These are phyloP conservation scores for Durusdinium trenchii DNA, from an alignment of 73 alveolate genomes.

Conservation along the genomic window DNA sequence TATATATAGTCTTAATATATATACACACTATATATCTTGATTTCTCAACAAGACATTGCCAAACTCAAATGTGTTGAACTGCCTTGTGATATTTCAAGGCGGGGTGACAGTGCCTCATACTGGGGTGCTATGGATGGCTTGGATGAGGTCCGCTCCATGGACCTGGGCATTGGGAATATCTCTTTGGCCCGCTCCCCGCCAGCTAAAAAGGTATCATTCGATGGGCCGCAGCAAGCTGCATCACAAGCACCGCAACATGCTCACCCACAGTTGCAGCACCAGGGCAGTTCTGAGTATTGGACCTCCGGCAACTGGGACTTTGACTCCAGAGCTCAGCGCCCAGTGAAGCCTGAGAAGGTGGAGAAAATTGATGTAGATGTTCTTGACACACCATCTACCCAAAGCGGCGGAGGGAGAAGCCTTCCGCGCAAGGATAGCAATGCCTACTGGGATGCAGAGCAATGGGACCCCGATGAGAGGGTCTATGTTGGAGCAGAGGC, in stretches of 20 bases:
- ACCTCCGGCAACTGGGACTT: slow-evolving; percentile 54
- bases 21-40: too few species aligned
- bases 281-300: slow-evolving; percentile 67
- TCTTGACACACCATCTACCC: slow-evolving; percentile 51
- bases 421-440: slow-evolving; percentile 72
- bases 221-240: neutral
- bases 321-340: neutral
- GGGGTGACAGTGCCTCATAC: slow-evolving; percentile 32
- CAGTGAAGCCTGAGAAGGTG: neutral
- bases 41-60: too few species aligned
- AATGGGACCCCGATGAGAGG: slow-evolving; percentile 91
- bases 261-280: neutral
- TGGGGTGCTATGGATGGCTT: slow-evolving; percentile 82
- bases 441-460: slow-evolving; percentile 91
- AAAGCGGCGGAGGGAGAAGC: neutral
- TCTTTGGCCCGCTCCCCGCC: slow-evolving; percentile 33
- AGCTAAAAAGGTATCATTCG: slow-evolving; percentile 56
- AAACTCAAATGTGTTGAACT: neutral
- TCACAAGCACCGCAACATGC: neutral
- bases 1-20: too few species aligned
- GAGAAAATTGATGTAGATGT: neutral
- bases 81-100: neutral
- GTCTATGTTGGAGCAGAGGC: slow-evolving; percentile 91
- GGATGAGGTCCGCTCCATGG: neutral
- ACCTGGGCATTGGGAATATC: neutral